These are phyloP conservation scores for Pleurotus citrinopileatus DNA, from an alignment of 768 basidiomycete genomes.

Conservation along the genomic window DNA sequence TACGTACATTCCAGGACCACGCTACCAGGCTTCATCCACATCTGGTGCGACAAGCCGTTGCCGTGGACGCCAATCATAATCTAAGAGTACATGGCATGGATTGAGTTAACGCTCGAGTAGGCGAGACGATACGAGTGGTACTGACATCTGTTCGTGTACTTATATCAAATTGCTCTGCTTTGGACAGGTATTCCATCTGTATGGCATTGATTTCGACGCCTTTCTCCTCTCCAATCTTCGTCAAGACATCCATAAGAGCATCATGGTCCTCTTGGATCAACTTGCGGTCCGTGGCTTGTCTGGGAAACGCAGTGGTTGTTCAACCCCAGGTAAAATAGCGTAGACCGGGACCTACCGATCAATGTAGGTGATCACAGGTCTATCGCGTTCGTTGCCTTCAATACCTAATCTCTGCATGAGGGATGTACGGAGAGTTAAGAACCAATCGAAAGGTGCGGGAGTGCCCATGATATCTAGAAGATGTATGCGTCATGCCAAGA, in stretches of 20 bases:
- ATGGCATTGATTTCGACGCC: neutral
- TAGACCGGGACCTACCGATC: slow-evolving; percentile 6
- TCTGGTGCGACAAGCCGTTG: slow-evolving; percentile 7
- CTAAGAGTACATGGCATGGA: neutral
- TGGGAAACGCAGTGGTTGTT: neutral
- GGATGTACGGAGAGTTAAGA: neutral
- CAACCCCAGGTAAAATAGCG: neutral
- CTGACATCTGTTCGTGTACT: slow-evolving; percentile 7
- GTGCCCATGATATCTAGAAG: neutral
- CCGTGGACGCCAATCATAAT: slow-evolving; percentile 10
- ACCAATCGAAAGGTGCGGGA: slow-evolving; percentile 8
- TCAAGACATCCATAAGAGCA: neutral
- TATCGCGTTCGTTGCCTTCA: neutral
- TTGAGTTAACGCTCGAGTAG: neutral
- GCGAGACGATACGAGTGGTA: neutral
- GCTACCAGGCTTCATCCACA: slow-evolving; percentile 9
- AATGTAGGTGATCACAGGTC: slow-evolving; percentile 5
- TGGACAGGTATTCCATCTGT: slow-evolving; percentile 6
- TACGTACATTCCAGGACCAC: slow-evolving; percentile 1
- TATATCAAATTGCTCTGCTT: slow-evolving; percentile 5
- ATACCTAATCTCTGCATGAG: slow-evolving; percentile 7
- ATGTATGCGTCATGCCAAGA: neutral
- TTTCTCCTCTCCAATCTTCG: neutral
- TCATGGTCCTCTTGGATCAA: slow-evolving; percentile 1
- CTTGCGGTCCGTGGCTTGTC: slow-evolving; percentile 5